Evolutionary conservation across 441 rosid species (phyloP).

Genomic region (Brassica balearica): DNA sequence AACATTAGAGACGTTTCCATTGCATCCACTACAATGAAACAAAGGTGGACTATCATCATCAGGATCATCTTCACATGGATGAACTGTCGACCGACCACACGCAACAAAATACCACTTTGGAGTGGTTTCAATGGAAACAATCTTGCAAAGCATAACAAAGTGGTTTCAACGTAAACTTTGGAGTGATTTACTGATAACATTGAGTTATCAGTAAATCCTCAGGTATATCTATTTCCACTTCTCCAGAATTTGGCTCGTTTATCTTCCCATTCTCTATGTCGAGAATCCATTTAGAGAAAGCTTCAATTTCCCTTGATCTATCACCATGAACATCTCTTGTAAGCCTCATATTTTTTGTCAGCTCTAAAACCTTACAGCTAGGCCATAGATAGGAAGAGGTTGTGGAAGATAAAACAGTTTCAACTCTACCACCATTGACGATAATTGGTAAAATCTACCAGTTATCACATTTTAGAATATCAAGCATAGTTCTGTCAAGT

Average conservation of each 20-base stretch:
- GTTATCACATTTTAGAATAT: neutral
- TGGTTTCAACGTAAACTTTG: too few species aligned
- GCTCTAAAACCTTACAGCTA: neutral
- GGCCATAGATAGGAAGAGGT: neutral
- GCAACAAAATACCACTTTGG: neutral
- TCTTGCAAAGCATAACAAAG: too few species aligned
- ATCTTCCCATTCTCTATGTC: constrained; percentile 21
- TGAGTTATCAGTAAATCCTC: neutral
- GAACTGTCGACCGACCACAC: neutral
- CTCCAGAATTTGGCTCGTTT: neutral
- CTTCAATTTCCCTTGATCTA: neutral
- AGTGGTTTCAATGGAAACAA: neutral
- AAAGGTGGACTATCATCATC: neutral
- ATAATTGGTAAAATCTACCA: neutral
- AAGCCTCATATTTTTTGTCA: neutral
- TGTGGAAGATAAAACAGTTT: neutral
- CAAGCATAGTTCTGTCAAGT: neutral
- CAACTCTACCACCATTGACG: neutral
- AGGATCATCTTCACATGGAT: neutral
- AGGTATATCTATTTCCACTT: neutral
- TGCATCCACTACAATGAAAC: neutral
- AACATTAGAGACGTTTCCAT: neutral
- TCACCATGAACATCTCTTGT: neutral
- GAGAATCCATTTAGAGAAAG: neutral
- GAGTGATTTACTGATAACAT: too few species aligned